Evolutionary conservation across 441 rosid genomes (phyloP).

Genomic region (Brassica hybrid): DNA sequence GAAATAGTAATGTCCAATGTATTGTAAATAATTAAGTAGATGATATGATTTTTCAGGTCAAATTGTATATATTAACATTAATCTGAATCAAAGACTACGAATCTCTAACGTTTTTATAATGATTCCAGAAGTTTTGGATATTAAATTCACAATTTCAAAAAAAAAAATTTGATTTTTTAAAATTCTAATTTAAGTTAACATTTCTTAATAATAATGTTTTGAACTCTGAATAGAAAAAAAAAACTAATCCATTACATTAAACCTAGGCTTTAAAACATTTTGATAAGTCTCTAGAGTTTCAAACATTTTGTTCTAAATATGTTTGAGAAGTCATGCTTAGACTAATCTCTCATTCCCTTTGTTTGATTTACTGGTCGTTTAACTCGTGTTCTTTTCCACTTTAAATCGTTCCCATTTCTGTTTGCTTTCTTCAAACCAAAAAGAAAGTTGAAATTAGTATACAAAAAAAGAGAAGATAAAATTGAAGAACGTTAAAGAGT

Average conservation of each 20-base stretch:
- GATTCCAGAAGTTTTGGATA: not conserved
- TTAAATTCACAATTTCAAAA: not conserved
- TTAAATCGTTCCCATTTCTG: constrained; percentile 5
- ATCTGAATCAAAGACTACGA: not conserved
- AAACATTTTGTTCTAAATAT: not conserved
- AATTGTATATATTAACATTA: not conserved
- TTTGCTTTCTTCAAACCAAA: not conserved
- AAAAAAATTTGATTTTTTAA: no score
- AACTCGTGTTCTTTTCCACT: not conserved
- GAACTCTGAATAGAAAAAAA: not conserved
- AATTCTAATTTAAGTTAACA: no score
- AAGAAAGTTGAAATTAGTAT: not conserved
- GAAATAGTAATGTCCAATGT: not conserved
- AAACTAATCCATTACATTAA: not conserved
- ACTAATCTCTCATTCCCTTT: not conserved
- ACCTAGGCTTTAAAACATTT: not conserved
- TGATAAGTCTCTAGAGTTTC: constrained; percentile 17
- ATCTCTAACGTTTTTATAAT: not conserved
- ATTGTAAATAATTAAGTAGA: not conserved
- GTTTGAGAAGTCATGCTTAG: constrained; percentile 6
- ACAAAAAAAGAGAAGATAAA: not conserved
- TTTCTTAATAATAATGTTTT: no score
- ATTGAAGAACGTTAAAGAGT: not conserved
- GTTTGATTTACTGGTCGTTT: not conserved
- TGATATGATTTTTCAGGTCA: no score